Evolutionary conservation across 768 basidiomycete genomes (phyloP).

Genomic region (Podaxis pistillaris): DNA sequence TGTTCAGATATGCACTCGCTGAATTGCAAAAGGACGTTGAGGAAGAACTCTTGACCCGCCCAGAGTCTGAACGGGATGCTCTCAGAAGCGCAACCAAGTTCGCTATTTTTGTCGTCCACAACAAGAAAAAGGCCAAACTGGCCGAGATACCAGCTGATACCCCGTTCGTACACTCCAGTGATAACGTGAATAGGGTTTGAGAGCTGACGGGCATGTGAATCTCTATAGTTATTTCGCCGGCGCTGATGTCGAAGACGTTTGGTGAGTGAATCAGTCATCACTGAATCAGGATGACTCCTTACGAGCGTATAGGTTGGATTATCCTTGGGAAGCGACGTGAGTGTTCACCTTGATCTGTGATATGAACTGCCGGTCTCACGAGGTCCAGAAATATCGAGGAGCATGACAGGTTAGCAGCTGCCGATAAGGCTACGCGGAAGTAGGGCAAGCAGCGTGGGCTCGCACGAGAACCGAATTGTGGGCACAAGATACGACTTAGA

Average conservation of each 20-base stretch:
- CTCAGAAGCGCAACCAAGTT: slow-evolving; percentile 71
- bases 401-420: slow-evolving; percentile 62
- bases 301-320: slow-evolving; percentile 60
- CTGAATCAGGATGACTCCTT: neutral
- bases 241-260: slow-evolving; percentile 68
- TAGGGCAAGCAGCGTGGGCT: neutral
- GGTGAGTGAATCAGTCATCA: slow-evolving; percentile 44
- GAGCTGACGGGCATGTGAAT: neutral
- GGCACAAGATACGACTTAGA: neutral
- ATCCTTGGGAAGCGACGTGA: slow-evolving; percentile 79
- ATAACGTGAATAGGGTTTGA: neutral
- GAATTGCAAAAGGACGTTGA: slow-evolving; percentile 92
- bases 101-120: slow-evolving; percentile 92
- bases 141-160: slow-evolving; percentile 67
- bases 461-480: neutral
- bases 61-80: slow-evolving; percentile 73
- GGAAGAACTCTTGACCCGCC: slow-evolving; percentile 56
- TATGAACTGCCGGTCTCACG: neutral
- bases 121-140: slow-evolving; percentile 87
- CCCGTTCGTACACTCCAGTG: slow-evolving; percentile 43
- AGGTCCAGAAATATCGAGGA: slow-evolving; percentile 66
- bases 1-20: slow-evolving; percentile 75
- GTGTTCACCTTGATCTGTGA: slow-evolving; percentile 22
- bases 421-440: slow-evolving; percentile 29
- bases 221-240: slow-evolving; percentile 75